Evolutionary conservation across 495 filamentous ascomycete genomes (phyloP).

Genomic region (Penicillium ucsense): DNA sequence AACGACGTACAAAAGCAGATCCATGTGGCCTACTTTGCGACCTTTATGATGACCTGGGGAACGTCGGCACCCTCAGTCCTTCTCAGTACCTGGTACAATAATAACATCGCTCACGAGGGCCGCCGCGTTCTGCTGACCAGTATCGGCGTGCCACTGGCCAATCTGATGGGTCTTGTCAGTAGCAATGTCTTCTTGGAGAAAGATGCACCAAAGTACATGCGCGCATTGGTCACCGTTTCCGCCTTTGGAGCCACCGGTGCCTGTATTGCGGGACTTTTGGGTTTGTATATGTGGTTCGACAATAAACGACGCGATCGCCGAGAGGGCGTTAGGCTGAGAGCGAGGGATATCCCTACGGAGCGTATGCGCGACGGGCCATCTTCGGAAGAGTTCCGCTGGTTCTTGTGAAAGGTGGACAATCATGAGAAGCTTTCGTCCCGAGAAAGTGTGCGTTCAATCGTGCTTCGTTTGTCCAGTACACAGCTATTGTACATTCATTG

Average conservation of each 20-base stretch:
- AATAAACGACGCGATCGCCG: conserved; percentile 52
- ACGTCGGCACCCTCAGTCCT: conserved; percentile 40
- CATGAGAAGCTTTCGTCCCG: background rate
- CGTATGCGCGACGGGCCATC: conserved; percentile 53
- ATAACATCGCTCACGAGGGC: conserved; percentile 67
- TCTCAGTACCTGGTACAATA: conserved; percentile 57
- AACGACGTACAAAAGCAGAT: conserved; percentile 39
- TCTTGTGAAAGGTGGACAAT: conserved; percentile 17
- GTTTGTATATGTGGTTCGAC: conserved; percentile 58
- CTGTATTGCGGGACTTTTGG: conserved; percentile 45
- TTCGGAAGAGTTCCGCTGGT: conserved; percentile 59
- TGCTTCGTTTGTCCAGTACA: background rate
- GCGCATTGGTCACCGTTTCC: conserved; percentile 60
- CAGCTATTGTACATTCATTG: background rate
- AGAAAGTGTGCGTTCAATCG: background rate
- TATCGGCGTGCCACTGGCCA: conserved; percentile 61
- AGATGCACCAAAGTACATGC: conserved; percentile 63
- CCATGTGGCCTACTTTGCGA: conserved; percentile 60
- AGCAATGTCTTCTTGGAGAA: conserved; percentile 59
- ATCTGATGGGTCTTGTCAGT: conserved; percentile 64
- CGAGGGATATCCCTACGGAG: conserved; percentile 57
- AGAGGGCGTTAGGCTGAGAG: conserved; percentile 49
- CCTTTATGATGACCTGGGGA: conserved; percentile 72
- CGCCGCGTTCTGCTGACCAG: conserved; percentile 57
- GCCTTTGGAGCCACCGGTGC: conserved; percentile 57